Base-by-base conservation (phyloP, 805 yeast species). In the Pichia exigua region DNA sequence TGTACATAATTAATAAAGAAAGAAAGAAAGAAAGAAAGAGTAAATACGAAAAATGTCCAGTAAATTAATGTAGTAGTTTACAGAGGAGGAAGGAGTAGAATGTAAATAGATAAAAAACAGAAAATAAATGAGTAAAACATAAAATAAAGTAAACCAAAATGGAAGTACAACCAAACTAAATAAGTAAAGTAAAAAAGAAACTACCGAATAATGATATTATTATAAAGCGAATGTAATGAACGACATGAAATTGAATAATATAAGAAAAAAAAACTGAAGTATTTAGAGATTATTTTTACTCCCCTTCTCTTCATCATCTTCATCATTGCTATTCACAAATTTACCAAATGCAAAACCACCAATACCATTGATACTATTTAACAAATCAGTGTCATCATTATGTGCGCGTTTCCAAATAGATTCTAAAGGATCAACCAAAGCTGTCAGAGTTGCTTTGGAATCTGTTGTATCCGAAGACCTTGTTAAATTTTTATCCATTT, bases 371-470 rank as follows among this genome's bases (percentile, higher is more conserved):
- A 35, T 35, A 10, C 39, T 35, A 35, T 11, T 35, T 35, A 35
- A 35, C n/a, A 35, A n/a, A 35, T 35, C 39, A n/a, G 39, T n/a
- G n/a, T n/a, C 39, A 21, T 38, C 22, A 24, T 47, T 30, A 20
- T 45, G 53, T 18, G 42, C 55, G 39, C 56, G 53, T 44, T 55
- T 55, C 58, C 58, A 55, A 42, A 55, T 55, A 3, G 53, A 46
- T 45, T 55, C 58, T 7, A 55, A 35, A 13, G 58, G 58, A 51
- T 55, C 58, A 26, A 55, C 56, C 35, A 55, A 20, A 8, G 49
- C 47, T n/a, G 21, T 35, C 27, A 24, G 22, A 24, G 40, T 30
- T 40, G 32, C 12, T 7, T 26, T 24, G 10, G 42, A 40, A 10
- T 40, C 42, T 20, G 22, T 18, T 40, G 10, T 20, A 11, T 20